A percentile compares a stretch with the other conserved stretches of the same genome.
Evolutionary conservation across 257 asterid genomes (phyloP).

Genomic region (Fraxinus cuspidata): DNA sequence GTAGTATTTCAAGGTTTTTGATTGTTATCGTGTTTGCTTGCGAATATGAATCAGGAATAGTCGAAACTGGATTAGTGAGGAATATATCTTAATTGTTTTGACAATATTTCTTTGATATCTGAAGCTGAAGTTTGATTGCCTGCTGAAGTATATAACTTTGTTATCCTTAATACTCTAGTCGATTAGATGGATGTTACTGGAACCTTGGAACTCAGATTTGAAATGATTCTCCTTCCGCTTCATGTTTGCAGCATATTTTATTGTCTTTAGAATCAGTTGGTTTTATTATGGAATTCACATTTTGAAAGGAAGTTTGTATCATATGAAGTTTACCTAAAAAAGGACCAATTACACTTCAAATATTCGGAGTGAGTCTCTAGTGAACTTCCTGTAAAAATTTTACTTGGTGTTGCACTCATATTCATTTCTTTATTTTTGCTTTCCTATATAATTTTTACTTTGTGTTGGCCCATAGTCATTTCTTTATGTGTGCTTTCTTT

Average conservation of each 20-base stretch:
- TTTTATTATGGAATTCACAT: not conserved
- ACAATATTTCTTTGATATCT: not conserved
- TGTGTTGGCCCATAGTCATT: not conserved
- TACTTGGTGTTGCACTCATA: not conserved
- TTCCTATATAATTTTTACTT: not conserved
- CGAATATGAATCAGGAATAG: not conserved
- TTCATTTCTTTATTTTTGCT: not conserved
- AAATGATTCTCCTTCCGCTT: not conserved
- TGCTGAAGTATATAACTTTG: not conserved
- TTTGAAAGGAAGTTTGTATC: not conserved
- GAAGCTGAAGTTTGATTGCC: not conserved
- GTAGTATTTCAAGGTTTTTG: not conserved
- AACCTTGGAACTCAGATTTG: not conserved
- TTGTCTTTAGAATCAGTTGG: not conserved
- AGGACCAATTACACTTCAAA: not conserved
- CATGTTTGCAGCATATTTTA: not conserved
- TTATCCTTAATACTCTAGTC: not conserved
- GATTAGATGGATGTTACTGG: not conserved
- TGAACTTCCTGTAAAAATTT: not conserved
- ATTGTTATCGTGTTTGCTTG: not conserved
- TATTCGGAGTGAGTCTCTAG: conserved; percentile 6
- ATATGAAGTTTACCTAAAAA: not conserved
- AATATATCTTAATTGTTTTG: not conserved
- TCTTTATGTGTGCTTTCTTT: not conserved
- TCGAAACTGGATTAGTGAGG: not conserved